These are phyloP conservation scores for Fagopyrum homotropicum DNA, from an alignment of 148 eudicot genomes.

Conservation along the genomic window DNA sequence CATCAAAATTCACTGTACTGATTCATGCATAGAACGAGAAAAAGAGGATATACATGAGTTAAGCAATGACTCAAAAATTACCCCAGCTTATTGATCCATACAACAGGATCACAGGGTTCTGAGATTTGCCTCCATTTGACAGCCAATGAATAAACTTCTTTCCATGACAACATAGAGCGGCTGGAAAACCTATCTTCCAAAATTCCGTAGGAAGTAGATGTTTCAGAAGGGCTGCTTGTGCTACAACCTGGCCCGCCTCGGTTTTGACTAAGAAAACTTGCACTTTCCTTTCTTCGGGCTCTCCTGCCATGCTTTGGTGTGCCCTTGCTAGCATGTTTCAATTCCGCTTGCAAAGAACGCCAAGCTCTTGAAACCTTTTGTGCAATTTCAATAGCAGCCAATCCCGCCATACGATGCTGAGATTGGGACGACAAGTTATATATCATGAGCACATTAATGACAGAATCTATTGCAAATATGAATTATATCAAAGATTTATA, in stretches of 20 bases:
- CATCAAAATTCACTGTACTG: not conserved
- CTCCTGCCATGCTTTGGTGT: conserved; percentile 59
- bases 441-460: conserved; percentile 2
- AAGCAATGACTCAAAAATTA: conserved; percentile 15
- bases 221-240: conserved; percentile 64
- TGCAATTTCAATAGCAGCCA: conserved; percentile 97
- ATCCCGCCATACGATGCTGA: conserved; percentile 99
- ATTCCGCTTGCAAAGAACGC: conserved; percentile 80
- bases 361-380: conserved; percentile 89
- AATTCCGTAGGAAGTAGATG: conserved; percentile 41
- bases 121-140: conserved; percentile 99
- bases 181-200: conserved; percentile 59
- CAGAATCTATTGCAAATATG: not conserved
- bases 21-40: not conserved
- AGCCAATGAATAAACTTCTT: conserved; percentile 78
- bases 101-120: conserved; percentile 97
- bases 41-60: not conserved
- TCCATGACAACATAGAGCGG: conserved; percentile 75
- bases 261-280: conserved; percentile 59
- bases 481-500: not conserved
- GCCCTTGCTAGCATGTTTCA: conserved; percentile 62
- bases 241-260: conserved; percentile 97
- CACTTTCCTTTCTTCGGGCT: conserved; percentile 64
- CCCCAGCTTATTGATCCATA: conserved; percentile 97
- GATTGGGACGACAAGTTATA: conserved; percentile 3